phyloP scores from a whole-genome alignment of 192 early-diverging fungal genomes.

The Backusella westeae region DNA sequence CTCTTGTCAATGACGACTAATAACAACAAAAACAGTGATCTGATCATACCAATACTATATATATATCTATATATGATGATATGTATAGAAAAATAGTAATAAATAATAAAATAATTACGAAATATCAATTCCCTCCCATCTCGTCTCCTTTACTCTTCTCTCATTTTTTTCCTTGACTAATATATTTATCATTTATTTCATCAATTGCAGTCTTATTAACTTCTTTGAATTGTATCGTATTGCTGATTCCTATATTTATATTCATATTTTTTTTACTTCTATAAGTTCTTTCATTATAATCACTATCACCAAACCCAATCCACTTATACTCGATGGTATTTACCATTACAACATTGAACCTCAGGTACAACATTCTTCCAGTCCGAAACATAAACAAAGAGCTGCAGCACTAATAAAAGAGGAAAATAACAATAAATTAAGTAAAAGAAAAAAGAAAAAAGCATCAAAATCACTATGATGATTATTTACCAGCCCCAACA shows the following conservation, averaged over 20 bases:
- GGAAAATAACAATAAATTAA: background rate
- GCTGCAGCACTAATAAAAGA: slow-evolving; percentile 13
- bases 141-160: background rate
- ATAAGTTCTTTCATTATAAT: no score
- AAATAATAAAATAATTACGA: background rate
- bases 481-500: slow-evolving; percentile 18
- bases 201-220: no score
- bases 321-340: no score
- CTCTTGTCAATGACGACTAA: slow-evolving; percentile 23
- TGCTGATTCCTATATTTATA: no score
- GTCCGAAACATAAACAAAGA: slow-evolving; percentile 15
- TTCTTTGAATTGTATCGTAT: no score
- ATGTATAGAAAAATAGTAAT: background rate
- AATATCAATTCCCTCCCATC: background rate
- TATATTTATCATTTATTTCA: no score
- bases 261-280: no score
- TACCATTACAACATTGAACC: background rate
- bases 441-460: background rate
- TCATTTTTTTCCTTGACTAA: background rate
- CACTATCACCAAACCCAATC: no score
- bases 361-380: slow-evolving; percentile 16
- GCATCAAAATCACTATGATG: background rate
- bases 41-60: background rate
- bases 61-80: background rate
- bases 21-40: background rate